Conservation (phyloP, 257 asterid species). For the Solanum sejunctum region DNA sequence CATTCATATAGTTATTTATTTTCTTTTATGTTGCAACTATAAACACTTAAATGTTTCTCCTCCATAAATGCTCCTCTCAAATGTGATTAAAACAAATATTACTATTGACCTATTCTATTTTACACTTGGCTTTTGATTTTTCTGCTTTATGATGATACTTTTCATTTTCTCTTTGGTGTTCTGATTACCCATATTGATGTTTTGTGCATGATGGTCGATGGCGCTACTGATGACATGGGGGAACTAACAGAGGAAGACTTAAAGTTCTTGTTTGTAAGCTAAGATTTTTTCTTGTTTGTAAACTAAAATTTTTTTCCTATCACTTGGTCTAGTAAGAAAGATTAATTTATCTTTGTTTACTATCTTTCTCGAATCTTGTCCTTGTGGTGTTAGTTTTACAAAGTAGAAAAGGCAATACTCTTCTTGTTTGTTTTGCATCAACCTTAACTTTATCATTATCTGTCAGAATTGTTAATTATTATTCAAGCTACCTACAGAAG, state of each 20-base stretch:
- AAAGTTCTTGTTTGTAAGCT: conserved; percentile 60
- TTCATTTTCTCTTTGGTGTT: not conserved
- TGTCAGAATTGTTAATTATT: not conserved
- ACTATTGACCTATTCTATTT: not conserved
- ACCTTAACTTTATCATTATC: not conserved
- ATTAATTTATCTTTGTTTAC: not conserved
- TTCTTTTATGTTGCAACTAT: too few species aligned
- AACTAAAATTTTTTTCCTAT: conserved; percentile 1
- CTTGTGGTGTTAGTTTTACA: not conserved
- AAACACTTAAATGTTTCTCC: too few species aligned
- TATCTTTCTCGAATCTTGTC: not conserved
- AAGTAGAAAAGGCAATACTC: not conserved
- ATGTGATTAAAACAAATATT: too few species aligned
- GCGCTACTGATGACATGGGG: conserved; percentile 57
- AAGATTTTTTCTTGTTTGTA: too few species aligned
- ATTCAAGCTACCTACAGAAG: not conserved
- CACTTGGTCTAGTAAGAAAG: not conserved
- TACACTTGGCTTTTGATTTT: not conserved
- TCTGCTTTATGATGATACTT: not conserved
- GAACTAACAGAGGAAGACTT: conserved; percentile 72
- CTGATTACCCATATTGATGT: not conserved
- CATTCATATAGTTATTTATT: too few species aligned
- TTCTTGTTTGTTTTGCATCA: not conserved
- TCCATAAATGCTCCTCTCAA: too few species aligned
- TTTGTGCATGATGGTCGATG: conserved; percentile 63